phyloP scores from a whole-genome alignment of 352 stramenopile genomes.

The Pythium monospermum region DNA sequence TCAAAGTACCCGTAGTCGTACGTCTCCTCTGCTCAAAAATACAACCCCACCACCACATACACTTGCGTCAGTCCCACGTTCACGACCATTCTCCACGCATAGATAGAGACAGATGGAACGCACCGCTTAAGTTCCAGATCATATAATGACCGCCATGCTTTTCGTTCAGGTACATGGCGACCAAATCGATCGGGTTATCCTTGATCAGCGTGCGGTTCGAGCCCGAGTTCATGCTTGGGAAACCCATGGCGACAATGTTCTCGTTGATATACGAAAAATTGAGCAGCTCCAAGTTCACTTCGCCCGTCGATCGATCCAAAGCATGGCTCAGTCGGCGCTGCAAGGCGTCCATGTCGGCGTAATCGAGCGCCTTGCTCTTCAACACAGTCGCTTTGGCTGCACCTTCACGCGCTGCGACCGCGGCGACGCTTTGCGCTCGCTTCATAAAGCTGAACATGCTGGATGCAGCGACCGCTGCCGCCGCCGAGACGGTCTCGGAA shows the following conservation, averaged over 20 bases:
- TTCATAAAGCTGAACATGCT: constrained; percentile 84
- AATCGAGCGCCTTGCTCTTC: constrained; percentile 73
- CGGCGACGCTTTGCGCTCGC: constrained; percentile 72
- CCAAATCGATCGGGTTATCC: constrained; percentile 88
- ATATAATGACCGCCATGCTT: constrained; percentile 95
- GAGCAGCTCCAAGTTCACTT: constrained; percentile 82
- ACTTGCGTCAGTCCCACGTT: neutral
- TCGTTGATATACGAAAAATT: constrained; percentile 91
- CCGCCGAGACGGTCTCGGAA: constrained; percentile 59
- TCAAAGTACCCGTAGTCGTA: constrained; percentile 95
- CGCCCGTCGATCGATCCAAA: constrained; percentile 67
- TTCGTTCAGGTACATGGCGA: constrained; percentile 93
- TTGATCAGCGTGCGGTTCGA: constrained; percentile 69
- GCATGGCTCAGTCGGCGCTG: constrained; percentile 76
- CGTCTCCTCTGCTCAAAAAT: constrained; percentile 89
- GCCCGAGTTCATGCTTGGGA: constrained; percentile 84
- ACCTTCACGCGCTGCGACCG: constrained; percentile 65
- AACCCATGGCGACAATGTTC: constrained; percentile 88
- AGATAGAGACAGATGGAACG: neutral
- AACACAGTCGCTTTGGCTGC: constrained; percentile 63
- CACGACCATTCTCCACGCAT: neutral
- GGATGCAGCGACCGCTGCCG: constrained; percentile 52
- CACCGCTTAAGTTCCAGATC: constrained; percentile 96
- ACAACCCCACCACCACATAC: neutral
- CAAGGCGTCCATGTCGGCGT: constrained; percentile 82